Evolutionary conservation across 306 rosid species (phyloP), one percentile per base, ranked within the genome.

Genomic region (Fagus crenata): DNA sequence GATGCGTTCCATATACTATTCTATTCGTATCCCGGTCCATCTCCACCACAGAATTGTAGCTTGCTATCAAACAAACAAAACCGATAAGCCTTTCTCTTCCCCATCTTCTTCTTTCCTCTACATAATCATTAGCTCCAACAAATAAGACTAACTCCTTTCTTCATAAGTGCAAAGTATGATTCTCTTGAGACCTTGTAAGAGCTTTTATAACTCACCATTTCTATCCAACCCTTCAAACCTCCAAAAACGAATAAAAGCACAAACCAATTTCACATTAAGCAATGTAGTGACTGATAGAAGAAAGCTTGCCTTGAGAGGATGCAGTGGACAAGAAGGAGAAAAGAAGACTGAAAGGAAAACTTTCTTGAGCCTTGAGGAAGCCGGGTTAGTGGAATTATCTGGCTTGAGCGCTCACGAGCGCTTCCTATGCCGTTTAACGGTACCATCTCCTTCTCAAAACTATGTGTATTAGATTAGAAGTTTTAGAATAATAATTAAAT

Each of bases 351-450:
- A 92, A 33, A 86, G 69, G 51, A 56, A 84, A 69, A 85, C 88
- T 4, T 95, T 95, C 86, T 68, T 95, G 84, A 84, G 92, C 5
- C 40, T 87, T 0, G 98, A 95, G 59, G 97, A 90, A 81, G 98
- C 97, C 56, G 93, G 98, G 67, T 87, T 92, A n/a, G 96, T 95
- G 1, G 96, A 95, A 82, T 82, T 92, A 0, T 95, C 98, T 12
- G 98, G 93, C 7, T 86, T 95, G 77, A 75, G 86, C 84, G 72
- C 96, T 28, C 97, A 90, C 72, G 97, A 92, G 72, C 90, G 96
- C 37, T 95, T 92, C 76, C 95, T 92, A 1, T 92, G 97, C 84
- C 98, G 97, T 59, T 79, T 94, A 81, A 92, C 98, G 63, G 98
- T 94, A 85, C n/a, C 2, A 31, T 4, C 53, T 56, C 67, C 43